Conservation (phyloP, 768 basidiomycete species). For the Podaxis mareebaensis region DNA sequence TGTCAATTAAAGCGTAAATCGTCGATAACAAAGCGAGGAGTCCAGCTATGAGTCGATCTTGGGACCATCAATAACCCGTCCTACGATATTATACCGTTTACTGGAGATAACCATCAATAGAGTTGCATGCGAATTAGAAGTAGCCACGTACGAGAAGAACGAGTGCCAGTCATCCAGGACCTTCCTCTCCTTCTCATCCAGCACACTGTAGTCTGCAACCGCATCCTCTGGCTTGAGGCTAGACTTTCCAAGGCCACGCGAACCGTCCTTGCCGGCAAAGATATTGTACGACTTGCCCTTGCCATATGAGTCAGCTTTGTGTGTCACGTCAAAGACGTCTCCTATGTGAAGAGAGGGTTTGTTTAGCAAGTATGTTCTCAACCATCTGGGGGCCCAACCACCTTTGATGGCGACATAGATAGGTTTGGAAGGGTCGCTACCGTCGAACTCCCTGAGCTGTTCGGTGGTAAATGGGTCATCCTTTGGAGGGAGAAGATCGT, state of each 20-base stretch:
- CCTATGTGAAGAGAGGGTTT: slow-evolving; percentile 44
- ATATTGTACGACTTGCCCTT: slow-evolving; percentile 74
- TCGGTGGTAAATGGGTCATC: slow-evolving; percentile 74
- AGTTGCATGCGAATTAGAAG: background rate
- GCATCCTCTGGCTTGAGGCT: slow-evolving; percentile 87
- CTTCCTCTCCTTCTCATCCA: slow-evolving; percentile 73
- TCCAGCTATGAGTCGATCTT: slow-evolving; percentile 4
- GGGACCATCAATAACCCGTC: slow-evolving; percentile 58
- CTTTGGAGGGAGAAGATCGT: slow-evolving; percentile 69
- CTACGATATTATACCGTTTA: slow-evolving; percentile 88
- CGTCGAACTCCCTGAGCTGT: slow-evolving; percentile 72
- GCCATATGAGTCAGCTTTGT: slow-evolving; percentile 89
- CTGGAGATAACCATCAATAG: slow-evolving; percentile 31
- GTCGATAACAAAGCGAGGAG: background rate
- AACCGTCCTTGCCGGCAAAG: slow-evolving; percentile 95
- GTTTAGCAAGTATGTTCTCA: background rate
- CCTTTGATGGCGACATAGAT: slow-evolving; percentile 96
- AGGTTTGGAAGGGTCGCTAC: slow-evolving; percentile 60
- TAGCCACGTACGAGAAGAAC: slow-evolving; percentile 76
- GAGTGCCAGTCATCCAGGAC: slow-evolving; percentile 86
- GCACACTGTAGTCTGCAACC: slow-evolving; percentile 77
- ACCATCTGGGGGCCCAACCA: slow-evolving; percentile 20
- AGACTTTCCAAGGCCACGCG: slow-evolving; percentile 85
- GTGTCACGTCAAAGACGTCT: slow-evolving; percentile 86
- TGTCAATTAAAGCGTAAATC: background rate